phyloP scores from a whole-genome alignment of 306 rosid genomes.

The Oxytropis ochrocephala region DNA sequence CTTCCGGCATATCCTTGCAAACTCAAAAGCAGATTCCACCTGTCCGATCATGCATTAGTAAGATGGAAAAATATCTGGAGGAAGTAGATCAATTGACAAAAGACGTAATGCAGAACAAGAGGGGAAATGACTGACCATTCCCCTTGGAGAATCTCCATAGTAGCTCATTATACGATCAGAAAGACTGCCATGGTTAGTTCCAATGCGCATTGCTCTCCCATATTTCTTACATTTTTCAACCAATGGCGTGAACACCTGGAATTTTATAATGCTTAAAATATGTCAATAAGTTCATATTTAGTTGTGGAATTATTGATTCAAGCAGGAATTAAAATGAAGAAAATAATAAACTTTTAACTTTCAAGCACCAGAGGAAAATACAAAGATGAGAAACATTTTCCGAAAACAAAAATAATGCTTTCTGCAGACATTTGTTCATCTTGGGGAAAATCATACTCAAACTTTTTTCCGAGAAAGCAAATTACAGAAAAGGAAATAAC shows the following conservation, averaged over 20 bases:
- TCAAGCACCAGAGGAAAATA: neutral
- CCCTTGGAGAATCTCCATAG: constrained; percentile 98
- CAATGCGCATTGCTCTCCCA: constrained; percentile 99
- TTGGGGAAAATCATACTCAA: neutral
- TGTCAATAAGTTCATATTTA: constrained; percentile 10
- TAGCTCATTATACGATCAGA: constrained; percentile 99
- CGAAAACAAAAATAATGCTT: neutral
- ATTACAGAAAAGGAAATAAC: neutral
- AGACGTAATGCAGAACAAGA: constrained; percentile 4
- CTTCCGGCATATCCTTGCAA: constrained; percentile 95
- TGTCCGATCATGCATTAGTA: constrained; percentile 30
- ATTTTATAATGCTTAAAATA: neutral
- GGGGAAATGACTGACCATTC: constrained; percentile 60
- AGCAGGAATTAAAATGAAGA: neutral
- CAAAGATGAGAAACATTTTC: neutral
- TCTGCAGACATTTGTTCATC: neutral
- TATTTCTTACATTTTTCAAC: constrained; percentile 97
- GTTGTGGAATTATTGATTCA: neutral
- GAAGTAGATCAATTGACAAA: constrained; percentile 9
- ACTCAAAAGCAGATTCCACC: constrained; percentile 99
- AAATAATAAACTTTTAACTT: neutral
- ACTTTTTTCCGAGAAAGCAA: neutral
- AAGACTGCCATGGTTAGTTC: constrained; percentile 98
- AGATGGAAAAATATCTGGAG: constrained; percentile 1
- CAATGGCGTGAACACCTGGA: constrained; percentile 85